Evolutionary conservation across 371 early-diverging fungal genomes (phyloP).

Genomic region (Saksenaea vasiformis): DNA sequence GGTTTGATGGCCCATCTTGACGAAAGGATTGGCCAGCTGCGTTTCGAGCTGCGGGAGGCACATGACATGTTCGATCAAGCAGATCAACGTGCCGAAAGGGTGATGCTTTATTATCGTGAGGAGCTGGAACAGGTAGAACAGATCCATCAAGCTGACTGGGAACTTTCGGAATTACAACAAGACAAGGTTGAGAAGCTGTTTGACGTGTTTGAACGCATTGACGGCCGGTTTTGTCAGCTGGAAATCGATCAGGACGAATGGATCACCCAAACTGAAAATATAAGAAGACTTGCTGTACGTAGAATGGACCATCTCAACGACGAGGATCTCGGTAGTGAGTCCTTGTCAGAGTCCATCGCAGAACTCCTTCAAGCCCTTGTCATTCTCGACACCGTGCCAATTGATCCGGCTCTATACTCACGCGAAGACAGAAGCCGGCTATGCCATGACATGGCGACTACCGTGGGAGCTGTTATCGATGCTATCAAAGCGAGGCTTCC

Average conservation of each 20-base stretch:
- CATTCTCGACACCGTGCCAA: conserved; percentile 34
- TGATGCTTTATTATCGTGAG: conserved; percentile 55
- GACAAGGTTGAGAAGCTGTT: conserved; percentile 45
- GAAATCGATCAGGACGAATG: conserved; percentile 41
- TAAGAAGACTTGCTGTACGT: conserved; percentile 21
- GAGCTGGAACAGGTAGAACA: conserved; percentile 56
- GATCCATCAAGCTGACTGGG: conserved; percentile 46
- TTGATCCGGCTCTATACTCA: conserved; percentile 26
- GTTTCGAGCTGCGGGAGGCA: conserved; percentile 55
- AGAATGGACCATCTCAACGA: neutral
- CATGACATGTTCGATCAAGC: conserved; percentile 61
- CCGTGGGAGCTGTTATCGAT: conserved; percentile 18
- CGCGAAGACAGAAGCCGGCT: conserved; percentile 34
- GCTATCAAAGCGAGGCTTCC: conserved; percentile 5
- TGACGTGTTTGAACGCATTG: conserved; percentile 52
- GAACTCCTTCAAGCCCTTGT: conserved; percentile 33
- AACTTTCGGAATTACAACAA: conserved; percentile 39
- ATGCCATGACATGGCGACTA: conserved; percentile 25
- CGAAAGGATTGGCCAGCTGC: conserved; percentile 39
- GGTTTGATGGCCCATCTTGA: conserved; percentile 16
- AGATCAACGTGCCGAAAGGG: conserved; percentile 54
- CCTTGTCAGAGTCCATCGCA: conserved; percentile 13
- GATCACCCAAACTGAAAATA: conserved; percentile 31
- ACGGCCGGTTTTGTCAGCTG: conserved; percentile 37
- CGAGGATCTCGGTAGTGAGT: neutral